phyloP scores from a whole-genome alignment of 371 early-diverging fungal genomes.

The Circinella umbellata region DNA sequence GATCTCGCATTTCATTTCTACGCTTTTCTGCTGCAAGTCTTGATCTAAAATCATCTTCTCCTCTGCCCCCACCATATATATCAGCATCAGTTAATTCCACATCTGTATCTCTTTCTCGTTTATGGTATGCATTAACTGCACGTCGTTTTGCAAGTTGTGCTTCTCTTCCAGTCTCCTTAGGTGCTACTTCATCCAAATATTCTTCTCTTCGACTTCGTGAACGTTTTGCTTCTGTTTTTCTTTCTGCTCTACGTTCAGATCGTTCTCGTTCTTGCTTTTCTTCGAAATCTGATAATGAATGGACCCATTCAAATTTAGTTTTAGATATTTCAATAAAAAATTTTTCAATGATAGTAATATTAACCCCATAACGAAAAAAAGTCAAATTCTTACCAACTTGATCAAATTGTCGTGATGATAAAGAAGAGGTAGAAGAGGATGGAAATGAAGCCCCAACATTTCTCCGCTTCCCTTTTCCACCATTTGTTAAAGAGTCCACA shows the following conservation, averaged over 20 bases:
- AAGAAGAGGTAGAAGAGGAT: constrained; percentile 14
- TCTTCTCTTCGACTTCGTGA: constrained; percentile 61
- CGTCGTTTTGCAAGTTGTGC: constrained; percentile 71
- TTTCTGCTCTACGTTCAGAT: constrained; percentile 22
- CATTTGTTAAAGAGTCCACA: constrained; percentile 67
- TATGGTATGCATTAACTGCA: constrained; percentile 66
- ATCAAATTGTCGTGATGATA: constrained; percentile 17
- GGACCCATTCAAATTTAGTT: background rate
- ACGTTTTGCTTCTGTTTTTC: constrained; percentile 57
- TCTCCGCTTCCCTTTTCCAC: constrained; percentile 27
- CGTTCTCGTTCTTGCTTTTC: constrained; percentile 60
- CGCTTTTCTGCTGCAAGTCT: constrained; percentile 57
- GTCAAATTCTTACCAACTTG: constrained; percentile 3
- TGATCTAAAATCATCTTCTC: constrained; percentile 67
- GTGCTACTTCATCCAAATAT: constrained; percentile 81
- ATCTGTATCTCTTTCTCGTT: constrained; percentile 75
- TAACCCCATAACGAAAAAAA: too few species aligned
- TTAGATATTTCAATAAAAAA: too few species aligned
- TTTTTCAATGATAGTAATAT: too few species aligned
- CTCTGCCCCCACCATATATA: constrained; percentile 78
- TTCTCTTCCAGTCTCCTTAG: constrained; percentile 82
- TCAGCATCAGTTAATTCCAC: constrained; percentile 76
- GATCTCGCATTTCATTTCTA: constrained; percentile 51
- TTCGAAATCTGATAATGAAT: constrained; percentile 48
- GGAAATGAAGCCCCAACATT: constrained; percentile 44